phyloP scores from a whole-genome alignment of 2,329 filamentous ascomycete genomes.

The Pseudogymnoascus sp. region DNA sequence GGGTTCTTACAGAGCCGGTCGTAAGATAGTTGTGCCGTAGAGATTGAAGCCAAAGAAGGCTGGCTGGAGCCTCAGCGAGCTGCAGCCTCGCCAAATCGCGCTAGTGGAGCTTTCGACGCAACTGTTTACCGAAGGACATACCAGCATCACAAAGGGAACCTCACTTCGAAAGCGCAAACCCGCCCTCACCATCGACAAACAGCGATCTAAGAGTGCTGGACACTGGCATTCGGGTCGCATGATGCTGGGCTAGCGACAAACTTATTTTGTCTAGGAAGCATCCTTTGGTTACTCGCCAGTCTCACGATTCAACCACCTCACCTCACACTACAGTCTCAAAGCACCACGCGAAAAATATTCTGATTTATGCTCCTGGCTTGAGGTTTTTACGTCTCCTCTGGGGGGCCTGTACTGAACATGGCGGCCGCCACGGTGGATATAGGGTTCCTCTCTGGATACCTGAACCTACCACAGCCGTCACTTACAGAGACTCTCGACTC shows the following conservation, averaged over 20 bases:
- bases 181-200: conserved; percentile 4
- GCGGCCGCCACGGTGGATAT: conserved; percentile 59
- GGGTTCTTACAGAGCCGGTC: neutral
- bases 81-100: conserved; percentile 10
- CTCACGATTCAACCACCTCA: neutral
- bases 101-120: conserved; percentile 11
- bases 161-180: neutral
- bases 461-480: conserved; percentile 60
- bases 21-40: neutral
- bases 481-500: conserved; percentile 56
- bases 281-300: conserved; percentile 2
- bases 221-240: conserved; percentile 9
- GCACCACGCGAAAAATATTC: neutral
- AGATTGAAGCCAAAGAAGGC: conserved; percentile 1
- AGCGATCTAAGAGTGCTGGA: conserved; percentile 9
- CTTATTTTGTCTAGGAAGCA: conserved; percentile 2
- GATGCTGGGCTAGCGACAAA: conserved; percentile 8
- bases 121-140: conserved; percentile 1
- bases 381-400: conserved; percentile 2
- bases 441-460: conserved; percentile 66
- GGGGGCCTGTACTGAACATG: conserved; percentile 40
- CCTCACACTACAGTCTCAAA: neutral
- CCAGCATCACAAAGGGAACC: conserved; percentile 3
- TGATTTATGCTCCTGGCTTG: conserved; percentile 6
- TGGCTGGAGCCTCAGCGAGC: neutral